Evolutionary conservation across 1,284 basidiomycete species (phyloP), one percentile per base, ranked within the genome.

Genomic region (Apiotrichum domesticum): DNA sequence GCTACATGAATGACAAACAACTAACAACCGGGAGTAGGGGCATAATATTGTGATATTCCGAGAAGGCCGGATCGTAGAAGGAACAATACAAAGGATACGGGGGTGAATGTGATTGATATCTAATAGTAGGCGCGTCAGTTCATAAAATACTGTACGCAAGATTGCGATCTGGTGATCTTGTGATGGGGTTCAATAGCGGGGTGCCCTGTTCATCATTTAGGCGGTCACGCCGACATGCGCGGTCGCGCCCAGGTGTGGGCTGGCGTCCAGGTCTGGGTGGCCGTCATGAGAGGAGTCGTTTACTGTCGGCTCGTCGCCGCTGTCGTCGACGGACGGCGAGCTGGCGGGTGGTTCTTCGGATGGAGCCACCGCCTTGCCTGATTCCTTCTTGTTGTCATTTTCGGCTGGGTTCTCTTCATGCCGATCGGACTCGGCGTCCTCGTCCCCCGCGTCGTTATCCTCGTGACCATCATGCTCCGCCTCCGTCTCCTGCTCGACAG

Each of bases 1-100:
- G 45, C 52, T 52, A 52, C 52, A 53, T 41, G 11, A 21, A 14
- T 35, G 15, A 47, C 34, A 43, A 35, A 33, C 21, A 51, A 53
- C 44, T 21, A 53, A 35, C 43, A 46, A 14, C 39, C 44, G 8
- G 21, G 21, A 21, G 21, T 21, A 21, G 21, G 21, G 29, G 21
- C 15, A 13, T 32, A 45, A 32, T 45, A 21, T 21, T 21, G 21
- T 21, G 21, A 21, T 21, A 21, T 21, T 21, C 21, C 21, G 21
- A 21, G 21, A 21, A 21, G 21, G 21, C 21, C 21, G 44, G 5
- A 32, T 9, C 15, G 6, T 8, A 42, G n/a, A 46, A 33, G 37
- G 37, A 8, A 42, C 9, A 42, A 42, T 42, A 42, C 41, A 42
- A 42, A 21, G 21, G 21, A 21, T 21, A 21, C 21, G 21, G 9